Evolutionary conservation across 176 grass and related monocot genomes (phyloP).

Genomic region (Lolium perenne): DNA sequence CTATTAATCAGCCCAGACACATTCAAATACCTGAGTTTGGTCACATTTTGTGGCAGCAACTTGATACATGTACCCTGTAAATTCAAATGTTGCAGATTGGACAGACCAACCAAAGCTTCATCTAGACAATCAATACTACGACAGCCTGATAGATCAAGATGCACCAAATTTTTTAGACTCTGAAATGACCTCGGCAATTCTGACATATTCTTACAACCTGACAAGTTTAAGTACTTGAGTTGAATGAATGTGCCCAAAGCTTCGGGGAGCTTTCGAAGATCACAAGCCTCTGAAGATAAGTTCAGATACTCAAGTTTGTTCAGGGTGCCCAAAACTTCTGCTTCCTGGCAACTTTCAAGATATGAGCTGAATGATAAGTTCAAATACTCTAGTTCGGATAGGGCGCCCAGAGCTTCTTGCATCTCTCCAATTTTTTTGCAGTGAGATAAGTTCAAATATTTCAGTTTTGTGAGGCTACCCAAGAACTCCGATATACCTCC

Average conservation of each 20-base stretch:
- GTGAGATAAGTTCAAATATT: slow-evolving; percentile 16
- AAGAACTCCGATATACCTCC: neutral
- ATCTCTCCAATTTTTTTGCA: neutral
- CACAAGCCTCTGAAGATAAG: neutral
- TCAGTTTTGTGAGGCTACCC: neutral
- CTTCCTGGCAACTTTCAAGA: neutral
- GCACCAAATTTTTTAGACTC: neutral
- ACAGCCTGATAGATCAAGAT: neutral
- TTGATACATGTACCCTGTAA: neutral
- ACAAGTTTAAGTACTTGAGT: neutral
- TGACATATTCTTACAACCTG: neutral
- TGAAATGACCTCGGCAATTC: neutral
- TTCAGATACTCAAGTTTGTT: slow-evolving; percentile 25
- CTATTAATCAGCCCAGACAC: no score
- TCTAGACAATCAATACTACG: neutral
- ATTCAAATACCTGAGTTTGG: neutral
- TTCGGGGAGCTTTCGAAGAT: neutral
- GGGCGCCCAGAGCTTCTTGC: neutral
- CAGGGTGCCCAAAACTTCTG: neutral
- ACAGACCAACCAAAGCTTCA: neutral
- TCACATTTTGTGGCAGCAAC: neutral
- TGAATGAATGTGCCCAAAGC: neutral
- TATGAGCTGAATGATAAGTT: slow-evolving; percentile 7
- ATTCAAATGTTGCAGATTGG: neutral
- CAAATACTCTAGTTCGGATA: neutral